These are phyloP conservation scores for Arabidopsis lyrata DNA, from an alignment of 441 rosid genomes.

Conservation along the genomic window DNA sequence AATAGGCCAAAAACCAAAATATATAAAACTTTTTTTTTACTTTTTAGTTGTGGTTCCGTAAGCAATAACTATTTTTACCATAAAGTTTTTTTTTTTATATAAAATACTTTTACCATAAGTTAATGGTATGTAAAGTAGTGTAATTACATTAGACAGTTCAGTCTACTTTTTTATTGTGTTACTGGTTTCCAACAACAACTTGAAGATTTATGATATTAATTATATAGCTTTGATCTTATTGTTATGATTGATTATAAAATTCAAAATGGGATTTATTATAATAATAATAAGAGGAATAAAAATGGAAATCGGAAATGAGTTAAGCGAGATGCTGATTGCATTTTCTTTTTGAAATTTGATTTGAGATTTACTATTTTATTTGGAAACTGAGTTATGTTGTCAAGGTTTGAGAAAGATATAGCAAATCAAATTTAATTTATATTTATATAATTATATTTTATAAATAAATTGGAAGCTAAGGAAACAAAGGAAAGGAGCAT, in stretches of 20 bases:
- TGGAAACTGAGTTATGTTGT: background rate
- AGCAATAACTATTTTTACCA: background rate
- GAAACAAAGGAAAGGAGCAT: constrained; percentile 8
- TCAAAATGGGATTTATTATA: background rate
- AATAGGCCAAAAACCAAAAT: constrained; percentile 3
- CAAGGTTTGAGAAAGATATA: background rate
- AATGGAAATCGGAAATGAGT: background rate
- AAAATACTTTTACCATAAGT: background rate
- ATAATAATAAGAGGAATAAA: background rate
- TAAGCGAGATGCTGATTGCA: background rate
- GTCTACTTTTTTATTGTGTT: background rate
- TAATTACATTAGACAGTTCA: background rate
- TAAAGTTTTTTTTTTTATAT: too few relatives aligned
- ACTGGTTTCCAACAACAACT: background rate
- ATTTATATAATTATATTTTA: background rate
- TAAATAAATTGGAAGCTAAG: background rate
- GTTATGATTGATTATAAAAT: too few relatives aligned
- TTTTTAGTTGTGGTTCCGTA: background rate
- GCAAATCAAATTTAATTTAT: background rate
- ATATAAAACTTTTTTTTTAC: background rate
- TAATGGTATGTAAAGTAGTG: background rate
- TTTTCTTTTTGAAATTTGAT: background rate
- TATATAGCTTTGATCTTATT: background rate
- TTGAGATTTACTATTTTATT: background rate
- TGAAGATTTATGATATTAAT: background rate